Base-by-base conservation (phyloP, 1,284 basidiomycete genomes). In the Inonotus obliquus region DNA sequence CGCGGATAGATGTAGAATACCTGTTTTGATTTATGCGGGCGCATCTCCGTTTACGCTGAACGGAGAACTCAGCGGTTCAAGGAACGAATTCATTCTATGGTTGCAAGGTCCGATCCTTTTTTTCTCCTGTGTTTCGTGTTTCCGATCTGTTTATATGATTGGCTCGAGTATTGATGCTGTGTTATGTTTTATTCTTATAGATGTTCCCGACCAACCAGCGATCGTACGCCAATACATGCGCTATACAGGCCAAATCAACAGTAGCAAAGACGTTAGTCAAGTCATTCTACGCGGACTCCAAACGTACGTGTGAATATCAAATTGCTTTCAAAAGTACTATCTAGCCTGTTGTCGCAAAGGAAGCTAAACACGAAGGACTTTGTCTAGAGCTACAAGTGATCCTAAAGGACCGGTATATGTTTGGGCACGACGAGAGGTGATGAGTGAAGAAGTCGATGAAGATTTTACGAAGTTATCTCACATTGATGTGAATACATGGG, bases 31-130 rank as follows among this genome's bases (percentile, higher is more conserved):
- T 39, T 90, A 86, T 66, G 84, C 87, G 4, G 87, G 87, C 1
- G 82, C 85, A 1, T 81, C 86, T 0, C 84, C 87, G 0, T 84
- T 83, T 66, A 81, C 81, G 39, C 71, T 72, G 19, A 71, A 82
- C 49, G 78, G 78, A 1, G 84, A 87, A 64, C 72, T 83, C 44
- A 81, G 77, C 62, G 88, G 87, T 0, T 78, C 78, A 0, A 77
- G 87, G 69, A 90, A 88, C 67, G 88, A 89, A 69, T 89, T 83
- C 79, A 87, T 87, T 47, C 84, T 87, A 77, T 87, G 84, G 81
- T 65, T 83, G 4, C 87, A 89, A 76, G 86, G 86, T 83, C 41
- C 17, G n/a, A n/a, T 21, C 41, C 7, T 44, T 44, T 44, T 44
- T 61, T 35, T 65, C 54, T 9, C 6, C 19, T 44, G 13, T 21